A percentile compares a stretch with the other conserved stretches of the same genome.
Evolutionary conservation across 2,329 filamentous ascomycete species (phyloP).

Genomic region (Cladophialophora exuberans): DNA sequence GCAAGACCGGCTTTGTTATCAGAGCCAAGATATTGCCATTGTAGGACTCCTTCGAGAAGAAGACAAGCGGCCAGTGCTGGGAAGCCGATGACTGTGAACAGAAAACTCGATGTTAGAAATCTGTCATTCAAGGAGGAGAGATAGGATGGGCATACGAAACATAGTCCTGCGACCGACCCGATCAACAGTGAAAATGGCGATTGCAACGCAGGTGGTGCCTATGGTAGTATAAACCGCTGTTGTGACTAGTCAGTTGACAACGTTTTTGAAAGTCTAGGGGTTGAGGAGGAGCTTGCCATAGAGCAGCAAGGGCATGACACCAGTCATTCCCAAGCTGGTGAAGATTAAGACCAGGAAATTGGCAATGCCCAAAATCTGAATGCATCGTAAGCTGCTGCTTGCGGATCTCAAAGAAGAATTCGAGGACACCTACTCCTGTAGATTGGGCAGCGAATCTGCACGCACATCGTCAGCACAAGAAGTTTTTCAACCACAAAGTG

Average conservation of each 20-base stretch:
- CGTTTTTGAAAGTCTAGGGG: not conserved
- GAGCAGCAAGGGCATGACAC: conserved; percentile 47
- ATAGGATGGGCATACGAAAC: conserved; percentile 17
- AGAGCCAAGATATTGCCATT: conserved; percentile 40
- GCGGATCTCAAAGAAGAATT: not conserved
- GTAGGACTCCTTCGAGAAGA: conserved; percentile 43
- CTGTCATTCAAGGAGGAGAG: not conserved
- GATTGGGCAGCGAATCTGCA: conserved; percentile 35
- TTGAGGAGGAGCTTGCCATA: conserved; percentile 34
- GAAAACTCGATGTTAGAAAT: not conserved
- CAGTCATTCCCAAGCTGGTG: conserved; percentile 40
- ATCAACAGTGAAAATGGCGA: conserved; percentile 72
- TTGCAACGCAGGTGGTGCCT: conserved; percentile 62
- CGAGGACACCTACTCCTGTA: conserved; percentile 26
- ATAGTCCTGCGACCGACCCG: conserved; percentile 63
- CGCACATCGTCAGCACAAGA: not conserved
- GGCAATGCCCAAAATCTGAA: conserved; percentile 34
- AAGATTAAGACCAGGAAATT: conserved; percentile 48
- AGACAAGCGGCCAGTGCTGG: conserved; percentile 44
- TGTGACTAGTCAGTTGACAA: not conserved
- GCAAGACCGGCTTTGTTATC: conserved; percentile 39
- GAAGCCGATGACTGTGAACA: conserved; percentile 28
- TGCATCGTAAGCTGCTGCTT: not conserved
- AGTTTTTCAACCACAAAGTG: not conserved
- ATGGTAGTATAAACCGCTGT: conserved; percentile 54